These are phyloP conservation scores for Stenocarpella maydis DNA, from an alignment of 2,329 filamentous ascomycete species.

Conservation along the genomic window DNA sequence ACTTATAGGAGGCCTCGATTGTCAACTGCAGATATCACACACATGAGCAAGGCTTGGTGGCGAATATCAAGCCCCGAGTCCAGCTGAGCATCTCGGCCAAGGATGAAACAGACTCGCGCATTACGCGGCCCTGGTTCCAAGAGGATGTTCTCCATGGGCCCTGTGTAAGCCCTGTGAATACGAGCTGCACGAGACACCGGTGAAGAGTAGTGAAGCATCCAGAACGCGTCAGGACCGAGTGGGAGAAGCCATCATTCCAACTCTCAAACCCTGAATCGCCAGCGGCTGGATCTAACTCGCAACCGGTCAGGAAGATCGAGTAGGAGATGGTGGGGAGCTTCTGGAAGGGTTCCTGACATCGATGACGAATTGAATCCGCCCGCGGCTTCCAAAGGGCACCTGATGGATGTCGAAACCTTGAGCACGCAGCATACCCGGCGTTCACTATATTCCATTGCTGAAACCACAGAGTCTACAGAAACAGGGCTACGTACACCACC, in stretches of 20 bases:
- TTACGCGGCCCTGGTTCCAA: neutral
- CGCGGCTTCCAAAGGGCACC: neutral
- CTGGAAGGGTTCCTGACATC: neutral
- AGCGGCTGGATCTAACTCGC: neutral
- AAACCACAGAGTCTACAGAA: neutral
- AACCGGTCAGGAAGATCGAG: constrained; percentile 18
- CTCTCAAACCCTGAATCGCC: neutral
- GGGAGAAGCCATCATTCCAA: neutral
- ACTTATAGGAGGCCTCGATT: neutral
- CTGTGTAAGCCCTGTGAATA: neutral
- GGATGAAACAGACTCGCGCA: neutral
- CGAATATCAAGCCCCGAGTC: neutral
- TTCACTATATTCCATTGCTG: neutral
- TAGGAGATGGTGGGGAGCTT: neutral
- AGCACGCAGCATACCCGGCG: neutral
- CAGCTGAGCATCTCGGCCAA: neutral
- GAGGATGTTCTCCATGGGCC: neutral
- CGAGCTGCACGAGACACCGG: neutral
- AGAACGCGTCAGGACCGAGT: constrained; percentile 4
- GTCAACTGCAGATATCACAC: neutral
- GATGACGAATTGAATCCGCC: constrained; percentile 16
- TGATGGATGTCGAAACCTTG: neutral
- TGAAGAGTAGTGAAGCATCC: neutral
- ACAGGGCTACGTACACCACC: neutral
- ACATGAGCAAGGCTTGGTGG: neutral